Evolutionary conservation across 2,329 filamentous ascomycete species (phyloP), one percentile per base, ranked within the genome.

Genomic region (Penicillium vulpinum): DNA sequence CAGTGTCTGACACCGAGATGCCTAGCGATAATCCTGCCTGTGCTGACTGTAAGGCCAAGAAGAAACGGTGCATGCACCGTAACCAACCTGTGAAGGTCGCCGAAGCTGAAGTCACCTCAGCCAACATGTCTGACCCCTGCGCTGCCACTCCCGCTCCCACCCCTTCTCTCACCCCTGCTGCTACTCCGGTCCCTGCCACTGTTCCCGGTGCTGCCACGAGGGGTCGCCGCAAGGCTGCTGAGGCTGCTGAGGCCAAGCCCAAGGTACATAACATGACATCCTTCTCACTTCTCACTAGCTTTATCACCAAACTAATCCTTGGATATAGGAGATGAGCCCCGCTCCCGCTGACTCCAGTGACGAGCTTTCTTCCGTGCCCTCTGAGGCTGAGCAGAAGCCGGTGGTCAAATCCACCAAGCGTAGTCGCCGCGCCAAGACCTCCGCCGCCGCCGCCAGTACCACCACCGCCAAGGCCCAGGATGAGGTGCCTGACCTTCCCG

Each of bases 31-130:
- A 43, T 29, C 29, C 31, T 24, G 60, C 56, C 18, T 71, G 69
- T 48, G 47, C 22, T 16, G 40, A 50, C 8, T 71, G 69, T 50
- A 66, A 61, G 18, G 58, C 38, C 39, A 62, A 60, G 51, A 72
- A 70, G 62, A 63, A 65, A 57, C 64, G 66, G 33, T 71, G 69
- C 58, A 54, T 28, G 13, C 69, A 71, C 44, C 57, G 45, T 8
- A 29, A 35, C 18, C 26, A 31, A 24, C 38, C 44, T 22, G 39
- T 52, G 1, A 49, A 46, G 28, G 41, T 50, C 33, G 18, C 31
- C 21, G 33, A 53, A 28, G 8, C 38, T 28, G 21, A 18, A 35
- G 28, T 18, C 21, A 6, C n/a, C 21, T 13, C 21, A 31, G 40
- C 35, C 35, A 31, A 5, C 16, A 49, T 44, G 49, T 9, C 49